Conservation (phyloP, 352 stramenopile species). For the Phytophthora boehmeriae region DNA sequence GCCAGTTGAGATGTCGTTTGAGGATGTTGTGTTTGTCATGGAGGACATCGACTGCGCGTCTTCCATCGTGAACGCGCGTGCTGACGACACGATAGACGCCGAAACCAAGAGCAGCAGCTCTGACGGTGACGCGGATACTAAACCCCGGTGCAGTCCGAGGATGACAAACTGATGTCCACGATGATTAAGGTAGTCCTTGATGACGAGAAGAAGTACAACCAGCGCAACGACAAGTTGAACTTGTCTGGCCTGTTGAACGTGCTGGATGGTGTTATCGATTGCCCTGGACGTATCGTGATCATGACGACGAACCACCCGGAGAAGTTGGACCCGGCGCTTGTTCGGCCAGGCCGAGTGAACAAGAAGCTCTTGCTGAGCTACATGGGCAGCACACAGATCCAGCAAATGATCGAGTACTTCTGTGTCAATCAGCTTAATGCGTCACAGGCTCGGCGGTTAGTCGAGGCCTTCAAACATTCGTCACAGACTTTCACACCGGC, state of each 20-base stretch:
- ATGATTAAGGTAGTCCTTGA: slow-evolving; percentile 44
- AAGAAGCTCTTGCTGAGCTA: slow-evolving; percentile 79
- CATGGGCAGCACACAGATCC: slow-evolving; percentile 50
- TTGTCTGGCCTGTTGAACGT: slow-evolving; percentile 88
- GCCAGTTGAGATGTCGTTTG: slow-evolving; percentile 67
- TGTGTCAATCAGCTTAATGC: slow-evolving; percentile 35
- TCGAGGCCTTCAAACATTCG: slow-evolving; percentile 18
- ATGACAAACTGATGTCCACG: slow-evolving; percentile 39
- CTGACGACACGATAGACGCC: slow-evolving; percentile 55
- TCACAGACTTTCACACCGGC: slow-evolving; percentile 46
- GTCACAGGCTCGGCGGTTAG: slow-evolving; percentile 11
- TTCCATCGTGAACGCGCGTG: slow-evolving; percentile 61
- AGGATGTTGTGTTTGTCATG: slow-evolving; percentile 90
- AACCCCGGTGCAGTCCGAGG: slow-evolving; percentile 18
- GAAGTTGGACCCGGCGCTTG: slow-evolving; percentile 89
- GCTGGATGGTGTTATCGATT: slow-evolving; percentile 91
- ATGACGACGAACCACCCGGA: slow-evolving; percentile 94
- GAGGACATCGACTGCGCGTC: slow-evolving; percentile 89
- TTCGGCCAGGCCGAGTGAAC: slow-evolving; percentile 90
- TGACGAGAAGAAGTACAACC: slow-evolving; percentile 31
- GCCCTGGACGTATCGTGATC: slow-evolving; percentile 88
- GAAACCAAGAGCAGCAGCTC: slow-evolving; percentile 9
- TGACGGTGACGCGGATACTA: not conserved
- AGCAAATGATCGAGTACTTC: slow-evolving; percentile 76
- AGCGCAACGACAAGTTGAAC: slow-evolving; percentile 59